Percentiles rank a stretch among this genome's conserved stretches.
Conservation (phyloP, 345 rosid genomes). For the Arabis alpina region DNA sequence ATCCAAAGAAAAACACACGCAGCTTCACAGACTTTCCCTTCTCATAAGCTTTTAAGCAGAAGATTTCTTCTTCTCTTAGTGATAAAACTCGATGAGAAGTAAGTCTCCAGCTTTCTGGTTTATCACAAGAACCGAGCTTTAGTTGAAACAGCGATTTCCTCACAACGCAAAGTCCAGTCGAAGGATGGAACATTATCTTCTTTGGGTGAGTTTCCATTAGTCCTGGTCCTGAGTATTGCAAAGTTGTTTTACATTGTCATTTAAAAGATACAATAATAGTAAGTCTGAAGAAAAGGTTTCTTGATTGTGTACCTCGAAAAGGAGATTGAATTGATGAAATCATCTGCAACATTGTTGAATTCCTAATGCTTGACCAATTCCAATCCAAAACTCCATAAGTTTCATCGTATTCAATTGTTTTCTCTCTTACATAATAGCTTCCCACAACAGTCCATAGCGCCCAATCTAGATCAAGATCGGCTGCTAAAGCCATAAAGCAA, state of each 20-base stretch:
- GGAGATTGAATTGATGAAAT: slow-evolving; percentile 67
- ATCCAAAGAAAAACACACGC: slow-evolving; percentile 46
- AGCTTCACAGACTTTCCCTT: slow-evolving; percentile 51
- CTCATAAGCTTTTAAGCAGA: slow-evolving; percentile 64
- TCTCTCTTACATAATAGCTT: slow-evolving; percentile 75
- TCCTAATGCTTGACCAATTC: slow-evolving; percentile 63
- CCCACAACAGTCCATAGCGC: slow-evolving; percentile 82
- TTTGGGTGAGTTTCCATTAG: slow-evolving; percentile 51
- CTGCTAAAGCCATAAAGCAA: slow-evolving; percentile 72
- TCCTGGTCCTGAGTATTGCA: slow-evolving; percentile 65
- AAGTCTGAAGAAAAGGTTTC: too few species aligned
- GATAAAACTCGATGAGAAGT: slow-evolving; percentile 52
- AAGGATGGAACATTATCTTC: slow-evolving; percentile 74
- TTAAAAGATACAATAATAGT: too few species aligned
- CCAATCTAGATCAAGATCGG: slow-evolving; percentile 88
- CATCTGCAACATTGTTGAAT: slow-evolving; percentile 54
- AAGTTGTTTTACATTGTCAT: not conserved
- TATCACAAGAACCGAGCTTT: slow-evolving; percentile 62
- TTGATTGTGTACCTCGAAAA: slow-evolving; percentile 54
- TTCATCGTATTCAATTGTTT: slow-evolving; percentile 61
- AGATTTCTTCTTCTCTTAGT: slow-evolving; percentile 51
- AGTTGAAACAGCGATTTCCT: slow-evolving; percentile 52
- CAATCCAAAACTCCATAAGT: slow-evolving; percentile 60
- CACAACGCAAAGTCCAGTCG: slow-evolving; percentile 69
- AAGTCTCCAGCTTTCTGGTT: slow-evolving; percentile 67